Conservation (phyloP, 106 monocot genomes). For the Dioscorea alata region DNA sequence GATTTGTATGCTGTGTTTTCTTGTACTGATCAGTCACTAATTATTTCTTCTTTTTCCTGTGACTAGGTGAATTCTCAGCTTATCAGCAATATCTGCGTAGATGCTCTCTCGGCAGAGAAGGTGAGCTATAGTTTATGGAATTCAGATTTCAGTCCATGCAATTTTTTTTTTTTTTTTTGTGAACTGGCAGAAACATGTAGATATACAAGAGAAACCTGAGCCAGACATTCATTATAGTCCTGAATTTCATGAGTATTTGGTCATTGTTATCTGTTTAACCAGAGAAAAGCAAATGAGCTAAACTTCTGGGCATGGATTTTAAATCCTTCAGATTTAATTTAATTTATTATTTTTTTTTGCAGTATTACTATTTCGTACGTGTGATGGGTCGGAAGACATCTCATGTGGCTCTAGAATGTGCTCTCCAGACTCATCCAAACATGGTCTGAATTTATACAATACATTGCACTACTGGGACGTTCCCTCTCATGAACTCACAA, state of each 20-base stretch:
- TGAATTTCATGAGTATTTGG: not conserved
- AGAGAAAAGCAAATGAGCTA: not conserved
- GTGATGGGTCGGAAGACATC: conserved; percentile 78
- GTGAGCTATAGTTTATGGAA: conserved; percentile 3
- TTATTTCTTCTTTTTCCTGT: not conserved
- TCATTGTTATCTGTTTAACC: not conserved
- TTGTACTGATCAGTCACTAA: not conserved
- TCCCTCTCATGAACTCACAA: not conserved
- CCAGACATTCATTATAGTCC: not conserved
- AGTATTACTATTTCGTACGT: conserved; percentile 91
- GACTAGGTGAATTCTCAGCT: conserved; percentile 41
- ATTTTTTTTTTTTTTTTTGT: not conserved
- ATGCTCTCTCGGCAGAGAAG: conserved; percentile 46
- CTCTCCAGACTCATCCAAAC: conserved; percentile 80
- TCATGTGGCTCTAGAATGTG: conserved; percentile 79
- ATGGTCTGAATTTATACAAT: conserved; percentile 36
- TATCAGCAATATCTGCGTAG: conserved; percentile 34
- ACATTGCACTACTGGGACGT: too few relatives aligned
- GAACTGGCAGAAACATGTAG: not conserved
- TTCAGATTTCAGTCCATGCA: not conserved
- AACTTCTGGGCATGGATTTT: not conserved
- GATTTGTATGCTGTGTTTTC: not conserved
- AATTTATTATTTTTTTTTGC: conserved; percentile 15
- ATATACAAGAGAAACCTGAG: not conserved
- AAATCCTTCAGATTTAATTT: not conserved